Evolutionary conservation across 2,329 filamentous ascomycete species (phyloP).

Genomic region (Geosmithia putterillii): DNA sequence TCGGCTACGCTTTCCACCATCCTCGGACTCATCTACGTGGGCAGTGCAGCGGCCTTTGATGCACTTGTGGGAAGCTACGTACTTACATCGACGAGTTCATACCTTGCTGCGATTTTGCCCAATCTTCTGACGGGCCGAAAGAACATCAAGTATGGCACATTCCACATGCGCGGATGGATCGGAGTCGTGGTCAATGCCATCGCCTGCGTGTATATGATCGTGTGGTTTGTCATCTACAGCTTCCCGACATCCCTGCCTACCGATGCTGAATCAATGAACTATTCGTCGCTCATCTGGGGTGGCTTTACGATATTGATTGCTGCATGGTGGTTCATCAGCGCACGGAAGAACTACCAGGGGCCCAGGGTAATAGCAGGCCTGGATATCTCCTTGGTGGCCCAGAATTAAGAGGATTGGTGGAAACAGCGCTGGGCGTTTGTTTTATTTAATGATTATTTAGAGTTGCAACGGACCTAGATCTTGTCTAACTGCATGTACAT

Average conservation of each 20-base stretch:
- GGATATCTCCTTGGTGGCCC: not conserved
- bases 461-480: not conserved
- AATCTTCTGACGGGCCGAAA: constrained; percentile 31
- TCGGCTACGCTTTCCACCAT: constrained; percentile 32
- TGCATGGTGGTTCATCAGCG: constrained; percentile 26
- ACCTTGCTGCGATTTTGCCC: constrained; percentile 50
- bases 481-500: no score
- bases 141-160: constrained; percentile 37
- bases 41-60: constrained; percentile 53
- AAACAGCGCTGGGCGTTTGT: no score
- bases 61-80: constrained; percentile 46
- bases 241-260: constrained; percentile 39
- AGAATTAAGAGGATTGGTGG: not conserved
- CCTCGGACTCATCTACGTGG: constrained; percentile 53
- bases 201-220: constrained; percentile 43
- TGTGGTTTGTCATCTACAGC: constrained; percentile 52
- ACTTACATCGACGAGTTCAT: constrained; percentile 25
- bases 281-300: constrained; percentile 29
- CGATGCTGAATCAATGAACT: constrained; percentile 39
- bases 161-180: constrained; percentile 34
- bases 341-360: constrained; percentile 8
- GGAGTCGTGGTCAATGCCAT: constrained; percentile 39
- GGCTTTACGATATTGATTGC: constrained; percentile 24
- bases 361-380: not conserved
- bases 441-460: not conserved